These are phyloP conservation scores for Leccinum barrowsii DNA, from an alignment of 768 basidiomycete genomes.

Conservation along the genomic window DNA sequence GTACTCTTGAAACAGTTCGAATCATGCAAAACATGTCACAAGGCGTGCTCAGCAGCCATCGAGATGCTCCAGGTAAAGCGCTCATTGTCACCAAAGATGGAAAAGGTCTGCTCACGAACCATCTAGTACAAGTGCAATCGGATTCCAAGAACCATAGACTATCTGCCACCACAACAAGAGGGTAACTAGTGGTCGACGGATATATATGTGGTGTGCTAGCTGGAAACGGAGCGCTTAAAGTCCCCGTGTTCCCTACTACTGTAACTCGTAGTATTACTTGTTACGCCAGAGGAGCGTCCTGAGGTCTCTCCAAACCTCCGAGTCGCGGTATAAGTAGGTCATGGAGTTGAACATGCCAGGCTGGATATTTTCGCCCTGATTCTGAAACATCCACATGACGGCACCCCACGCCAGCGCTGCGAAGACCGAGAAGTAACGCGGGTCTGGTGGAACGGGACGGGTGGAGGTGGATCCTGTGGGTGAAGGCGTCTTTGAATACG, in stretches of 20 bases:
- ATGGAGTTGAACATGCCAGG: constrained; percentile 97
- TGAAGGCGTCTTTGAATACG: constrained; percentile 46
- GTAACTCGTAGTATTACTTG: constrained; percentile 38
- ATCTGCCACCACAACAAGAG: constrained; percentile 30
- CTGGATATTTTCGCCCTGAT: constrained; percentile 87
- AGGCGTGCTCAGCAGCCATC: constrained; percentile 60
- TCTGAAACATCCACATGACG: constrained; percentile 94
- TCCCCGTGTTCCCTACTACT: not conserved
- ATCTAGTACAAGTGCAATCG: constrained; percentile 61
- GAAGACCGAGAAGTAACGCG: constrained; percentile 80
- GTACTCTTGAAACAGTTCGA: constrained; percentile 43
- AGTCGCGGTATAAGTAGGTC: constrained; percentile 93
- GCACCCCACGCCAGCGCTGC: constrained; percentile 91
- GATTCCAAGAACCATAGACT: constrained; percentile 49
- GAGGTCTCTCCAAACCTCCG: constrained; percentile 79
- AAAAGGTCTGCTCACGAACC: constrained; percentile 5
- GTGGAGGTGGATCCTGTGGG: constrained; percentile 40
- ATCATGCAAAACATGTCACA: constrained; percentile 51
- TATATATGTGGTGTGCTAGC: constrained; percentile 2
- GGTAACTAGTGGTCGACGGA: constrained; percentile 18
- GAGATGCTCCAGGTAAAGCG: constrained; percentile 62
- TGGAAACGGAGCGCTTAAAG: not conserved
- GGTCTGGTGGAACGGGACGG: constrained; percentile 79
- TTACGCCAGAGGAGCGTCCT: constrained; percentile 92
- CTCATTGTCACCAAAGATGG: not conserved